A percentile compares a stretch with the other conserved stretches of the same genome.
phyloP scores from a whole-genome alignment of 208 protist genomes.

The Wallacemonas rigidus region DNA sequence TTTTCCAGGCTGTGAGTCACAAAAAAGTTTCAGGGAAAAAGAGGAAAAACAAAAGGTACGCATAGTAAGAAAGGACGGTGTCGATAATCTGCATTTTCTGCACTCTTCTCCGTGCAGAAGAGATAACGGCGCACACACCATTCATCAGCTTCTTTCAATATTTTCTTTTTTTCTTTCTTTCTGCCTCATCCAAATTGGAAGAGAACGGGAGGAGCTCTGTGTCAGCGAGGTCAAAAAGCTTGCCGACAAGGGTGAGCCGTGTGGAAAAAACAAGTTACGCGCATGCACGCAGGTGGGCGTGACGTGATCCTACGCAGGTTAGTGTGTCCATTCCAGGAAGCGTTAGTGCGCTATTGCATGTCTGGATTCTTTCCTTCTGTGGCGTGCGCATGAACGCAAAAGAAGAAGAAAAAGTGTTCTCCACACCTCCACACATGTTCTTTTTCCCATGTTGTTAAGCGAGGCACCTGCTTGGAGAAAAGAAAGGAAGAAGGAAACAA shows the following conservation, averaged over 20 bases:
- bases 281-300: neutral
- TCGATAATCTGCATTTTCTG: neutral
- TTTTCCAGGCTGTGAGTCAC: neutral
- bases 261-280: neutral
- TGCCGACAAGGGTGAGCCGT: too few species aligned
- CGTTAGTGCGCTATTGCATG: too few species aligned
- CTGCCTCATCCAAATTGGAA: too few species aligned
- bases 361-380: neutral
- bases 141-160: too few species aligned
- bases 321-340: neutral
- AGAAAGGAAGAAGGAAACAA: slow-evolving; percentile 15
- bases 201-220: too few species aligned
- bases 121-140: neutral
- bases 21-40: slow-evolving; percentile 19
- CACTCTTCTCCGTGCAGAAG: neutral
- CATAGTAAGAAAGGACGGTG: slow-evolving; percentile 9
- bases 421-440: neutral
- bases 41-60: slow-evolving; percentile 15
- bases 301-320: neutral
- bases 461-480: neutral
- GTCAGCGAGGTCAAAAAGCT: too few species aligned
- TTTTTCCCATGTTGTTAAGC: neutral
- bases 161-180: too few species aligned
- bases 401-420: too few species aligned
- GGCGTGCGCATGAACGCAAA: neutral